Conservation (phyloP, 1,139 yeast species). For the Kodamaea suecica region DNA sequence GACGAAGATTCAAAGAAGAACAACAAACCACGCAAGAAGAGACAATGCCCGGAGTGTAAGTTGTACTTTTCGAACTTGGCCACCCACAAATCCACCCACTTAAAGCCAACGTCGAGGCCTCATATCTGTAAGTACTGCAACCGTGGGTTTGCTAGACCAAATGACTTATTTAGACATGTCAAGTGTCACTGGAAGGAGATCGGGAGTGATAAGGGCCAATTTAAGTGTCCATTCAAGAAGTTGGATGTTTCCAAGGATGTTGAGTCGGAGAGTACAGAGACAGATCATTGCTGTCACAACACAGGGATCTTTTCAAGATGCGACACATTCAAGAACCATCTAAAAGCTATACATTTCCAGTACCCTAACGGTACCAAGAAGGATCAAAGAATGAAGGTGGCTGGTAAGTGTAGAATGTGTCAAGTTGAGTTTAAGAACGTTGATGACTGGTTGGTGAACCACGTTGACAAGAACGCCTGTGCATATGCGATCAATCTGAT, state of each 20-base stretch:
- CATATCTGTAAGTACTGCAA: conserved; percentile 74
- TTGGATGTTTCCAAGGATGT: conserved; percentile 11
- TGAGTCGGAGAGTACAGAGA: conserved; percentile 11
- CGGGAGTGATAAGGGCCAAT: conserved; percentile 49
- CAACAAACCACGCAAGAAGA: conserved; percentile 63
- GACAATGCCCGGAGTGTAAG: conserved; percentile 82
- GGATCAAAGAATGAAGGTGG: conserved; percentile 62
- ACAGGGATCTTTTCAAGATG: conserved; percentile 85
- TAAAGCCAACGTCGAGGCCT: conserved; percentile 71
- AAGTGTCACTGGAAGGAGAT: conserved; percentile 78
- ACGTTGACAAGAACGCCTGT: conserved; percentile 61
- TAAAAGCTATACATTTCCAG: conserved; percentile 84
- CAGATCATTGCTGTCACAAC: conserved; percentile 62
- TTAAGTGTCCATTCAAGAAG: conserved; percentile 44
- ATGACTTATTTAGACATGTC: conserved; percentile 79
- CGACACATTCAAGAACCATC: conserved; percentile 88
- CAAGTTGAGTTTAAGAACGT: conserved; percentile 61
- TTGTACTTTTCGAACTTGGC: conserved; percentile 76
- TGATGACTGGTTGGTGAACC: conserved; percentile 74
- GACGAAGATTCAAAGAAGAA: conserved; percentile 9
- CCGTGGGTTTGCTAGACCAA: conserved; percentile 85
- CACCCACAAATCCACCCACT: conserved; percentile 81
- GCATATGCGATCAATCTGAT: conserved; percentile 7
- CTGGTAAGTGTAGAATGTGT: conserved; percentile 79
- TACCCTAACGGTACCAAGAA: conserved; percentile 87